Conservation (phyloP, 1,139 yeast species). For the Yamadazyma spencermartinsiae region DNA sequence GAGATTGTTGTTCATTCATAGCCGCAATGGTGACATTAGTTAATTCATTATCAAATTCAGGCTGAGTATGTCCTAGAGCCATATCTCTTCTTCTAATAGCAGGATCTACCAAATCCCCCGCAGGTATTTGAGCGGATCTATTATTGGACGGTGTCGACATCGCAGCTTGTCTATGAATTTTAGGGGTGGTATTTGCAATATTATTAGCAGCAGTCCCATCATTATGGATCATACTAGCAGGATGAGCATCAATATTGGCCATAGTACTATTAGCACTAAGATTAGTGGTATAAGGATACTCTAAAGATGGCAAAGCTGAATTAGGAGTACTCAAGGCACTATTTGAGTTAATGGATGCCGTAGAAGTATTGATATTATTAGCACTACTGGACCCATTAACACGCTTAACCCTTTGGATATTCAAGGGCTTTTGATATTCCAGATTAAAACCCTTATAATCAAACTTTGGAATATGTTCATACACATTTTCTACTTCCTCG, state of each 20-base stretch:
- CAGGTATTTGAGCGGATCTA: conserved; percentile 10
- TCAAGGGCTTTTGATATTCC: conserved; percentile 31
- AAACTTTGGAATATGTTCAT: conserved; percentile 34
- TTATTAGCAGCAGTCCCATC: conserved; percentile 1
- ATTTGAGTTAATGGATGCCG: neutral
- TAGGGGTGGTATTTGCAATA: neutral
- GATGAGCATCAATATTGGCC: conserved; percentile 2
- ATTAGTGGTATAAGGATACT: neutral
- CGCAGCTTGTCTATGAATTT: neutral
- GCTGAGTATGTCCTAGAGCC: conserved; percentile 8
- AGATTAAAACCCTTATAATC: conserved; percentile 33
- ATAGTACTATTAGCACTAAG: neutral
- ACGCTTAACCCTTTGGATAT: conserved; percentile 10
- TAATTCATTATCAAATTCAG: conserved; percentile 31
- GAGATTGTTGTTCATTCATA: conserved; percentile 31
- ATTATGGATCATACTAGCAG: conserved; percentile 2
- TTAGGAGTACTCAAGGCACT: conserved; percentile 1
- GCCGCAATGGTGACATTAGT: conserved; percentile 38
- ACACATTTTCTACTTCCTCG: conserved; percentile 33
- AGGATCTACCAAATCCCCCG: neutral
- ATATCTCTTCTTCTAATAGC: conserved; percentile 1
- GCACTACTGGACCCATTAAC: neutral
- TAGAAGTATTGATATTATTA: neutral
- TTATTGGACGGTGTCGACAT: neutral
- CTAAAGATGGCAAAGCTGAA: conserved; percentile 1